Base-by-base conservation (phyloP, 2,329 filamentous ascomycete species). In the Colletotrichum lupini region DNA sequence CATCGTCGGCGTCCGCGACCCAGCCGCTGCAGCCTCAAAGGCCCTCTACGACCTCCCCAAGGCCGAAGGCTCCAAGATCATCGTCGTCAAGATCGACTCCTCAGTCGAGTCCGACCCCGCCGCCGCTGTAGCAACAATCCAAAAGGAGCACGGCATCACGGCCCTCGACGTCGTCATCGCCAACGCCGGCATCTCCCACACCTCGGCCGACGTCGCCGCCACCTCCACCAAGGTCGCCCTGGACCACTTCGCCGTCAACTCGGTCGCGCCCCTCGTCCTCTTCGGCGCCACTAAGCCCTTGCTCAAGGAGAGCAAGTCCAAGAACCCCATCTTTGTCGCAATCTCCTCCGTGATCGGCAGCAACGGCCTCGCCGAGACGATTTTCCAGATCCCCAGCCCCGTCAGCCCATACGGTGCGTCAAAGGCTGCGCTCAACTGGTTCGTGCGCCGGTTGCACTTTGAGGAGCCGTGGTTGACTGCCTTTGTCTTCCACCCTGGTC, bases 131-230 rank as follows among this genome's bases (percentile, higher is more conserved):
- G 57, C 78, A 19, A 74, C 78, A 3, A 77, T 86, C 0, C 74
- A 78, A 1, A 32, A 65, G 2, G 60, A 75, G 6, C 75, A 81
- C 24, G 79, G 78, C 7, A 83, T 90, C 68, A 74, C 77, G 7
- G 76, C 81, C 37, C 78, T 90, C 5, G 87, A 90, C 76, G 77
- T 88, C 11, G 83, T 90, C 5, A 84, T 91, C 67, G 85, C 88
- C 66, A 90, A 90, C 76, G 87, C 88, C 0, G 87, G 82, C 11
- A 83, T 86, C 28, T 32, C 67, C 9, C 12, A 60, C 67, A 28
- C 30, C 32, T 5, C 46, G 6, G 7, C 2, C 60, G 4, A 16
- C 14, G 77, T 76, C 4, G 77, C 78, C 8, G 65, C 76, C 8
- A 83, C 76, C 35, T 80, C 81, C 0, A 73, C 76, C 0, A 79